phyloP scores from a whole-genome alignment of 805 yeast genomes.

The Geotrichum ghanense region DNA sequence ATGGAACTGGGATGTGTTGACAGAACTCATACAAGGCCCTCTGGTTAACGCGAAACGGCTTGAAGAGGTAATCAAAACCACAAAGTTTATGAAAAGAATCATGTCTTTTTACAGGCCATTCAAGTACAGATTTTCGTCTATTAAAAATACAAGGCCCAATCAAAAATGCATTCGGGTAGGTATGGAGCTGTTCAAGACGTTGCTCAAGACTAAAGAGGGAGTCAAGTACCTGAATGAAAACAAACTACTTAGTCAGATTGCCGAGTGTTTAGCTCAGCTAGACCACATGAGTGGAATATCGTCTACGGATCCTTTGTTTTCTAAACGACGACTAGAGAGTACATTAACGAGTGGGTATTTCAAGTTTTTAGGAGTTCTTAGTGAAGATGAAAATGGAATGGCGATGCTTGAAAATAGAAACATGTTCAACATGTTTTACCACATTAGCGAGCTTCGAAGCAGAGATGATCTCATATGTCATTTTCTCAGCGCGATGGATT shows the following conservation, averaged over 20 bases:
- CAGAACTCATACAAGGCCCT: conserved; percentile 74
- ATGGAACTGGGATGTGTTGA: conserved; percentile 81
- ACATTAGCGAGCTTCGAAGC: conserved; percentile 44
- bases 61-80: conserved; percentile 65
- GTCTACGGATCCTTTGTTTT: conserved; percentile 65
- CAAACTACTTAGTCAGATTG: conserved; percentile 76
- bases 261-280: conserved; percentile 78
- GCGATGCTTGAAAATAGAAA: conserved; percentile 71
- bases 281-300: conserved; percentile 69
- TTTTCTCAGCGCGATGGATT: conserved; percentile 52
- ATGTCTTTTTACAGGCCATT: conserved; percentile 86
- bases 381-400: conserved; percentile 50
- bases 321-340: conserved; percentile 42
- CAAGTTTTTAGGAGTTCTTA: conserved; percentile 62
- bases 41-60: conserved; percentile 55
- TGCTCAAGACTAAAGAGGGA: conserved; percentile 56
- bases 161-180: conserved; percentile 60
- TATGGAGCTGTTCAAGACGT: conserved; percentile 54
- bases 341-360: conserved; percentile 73
- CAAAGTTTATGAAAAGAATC: conserved; percentile 77
- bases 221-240: conserved; percentile 55
- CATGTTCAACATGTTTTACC: conserved; percentile 68
- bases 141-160: conserved; percentile 39
- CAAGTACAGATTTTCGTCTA: conserved; percentile 62
- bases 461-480: conserved; percentile 47